Evolutionary conservation across 805 yeast species (phyloP).

Genomic region (Kodamaea kaohsiungensis): DNA sequence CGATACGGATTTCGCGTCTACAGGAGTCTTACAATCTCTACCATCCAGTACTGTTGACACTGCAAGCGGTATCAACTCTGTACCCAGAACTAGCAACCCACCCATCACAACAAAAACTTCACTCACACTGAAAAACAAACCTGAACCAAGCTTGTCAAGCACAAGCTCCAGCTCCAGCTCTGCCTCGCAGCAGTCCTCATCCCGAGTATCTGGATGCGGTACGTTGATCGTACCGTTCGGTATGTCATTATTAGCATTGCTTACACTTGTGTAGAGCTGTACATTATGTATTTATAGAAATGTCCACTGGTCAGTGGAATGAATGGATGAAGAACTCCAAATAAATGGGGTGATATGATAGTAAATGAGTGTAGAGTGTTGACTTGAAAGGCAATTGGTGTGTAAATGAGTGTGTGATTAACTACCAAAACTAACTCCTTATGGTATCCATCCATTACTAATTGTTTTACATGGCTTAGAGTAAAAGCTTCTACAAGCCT

Average conservation of each 20-base stretch:
- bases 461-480: too few relatives aligned
- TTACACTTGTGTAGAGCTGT: constrained; percentile 4
- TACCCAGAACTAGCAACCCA: not conserved
- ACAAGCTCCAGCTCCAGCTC: not conserved
- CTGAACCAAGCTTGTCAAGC: not conserved
- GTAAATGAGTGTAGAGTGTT: too few relatives aligned
- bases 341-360: not conserved
- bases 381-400: too few relatives aligned
- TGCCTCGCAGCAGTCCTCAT: not conserved
- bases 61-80: too few relatives aligned
- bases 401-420: too few relatives aligned
- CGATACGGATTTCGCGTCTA: too few relatives aligned
- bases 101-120: not conserved
- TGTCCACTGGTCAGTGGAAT: not conserved
- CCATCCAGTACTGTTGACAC: not conserved
- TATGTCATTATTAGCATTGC: constrained; percentile 7
- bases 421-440: too few relatives aligned
- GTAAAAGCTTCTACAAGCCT: too few relatives aligned
- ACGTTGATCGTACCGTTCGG: constrained; percentile 9
- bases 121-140: not conserved
- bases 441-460: too few relatives aligned
- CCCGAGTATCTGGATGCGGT: constrained; percentile 3
- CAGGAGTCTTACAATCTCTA: not conserved
- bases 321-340: not conserved
- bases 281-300: not conserved